Evolutionary conservation across 139 green algal species (phyloP).

Genomic region (Chlorella sp.): DNA sequence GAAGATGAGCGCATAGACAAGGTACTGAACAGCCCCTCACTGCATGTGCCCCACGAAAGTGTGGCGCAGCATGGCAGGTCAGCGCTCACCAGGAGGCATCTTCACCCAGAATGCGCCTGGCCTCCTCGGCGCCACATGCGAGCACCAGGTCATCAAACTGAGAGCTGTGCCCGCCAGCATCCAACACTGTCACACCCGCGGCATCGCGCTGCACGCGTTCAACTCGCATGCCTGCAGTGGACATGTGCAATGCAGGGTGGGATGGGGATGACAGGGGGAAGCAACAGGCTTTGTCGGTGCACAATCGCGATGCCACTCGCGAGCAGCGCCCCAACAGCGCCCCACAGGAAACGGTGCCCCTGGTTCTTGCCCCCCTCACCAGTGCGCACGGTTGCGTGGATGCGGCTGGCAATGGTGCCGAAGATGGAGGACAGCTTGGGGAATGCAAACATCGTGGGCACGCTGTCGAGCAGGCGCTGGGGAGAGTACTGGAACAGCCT

Average conservation of each 20-base stretch:
- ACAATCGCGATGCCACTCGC: neutral
- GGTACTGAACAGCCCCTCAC: neutral
- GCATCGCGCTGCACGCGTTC: slow-evolving; percentile 9
- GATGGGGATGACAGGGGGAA: too few species aligned
- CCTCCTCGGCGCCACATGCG: slow-evolving; percentile 66
- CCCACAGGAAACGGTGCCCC: too few species aligned
- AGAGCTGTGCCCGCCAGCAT: neutral
- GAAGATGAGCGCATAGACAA: neutral
- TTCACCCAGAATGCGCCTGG: slow-evolving; percentile 48
- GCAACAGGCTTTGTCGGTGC: too few species aligned
- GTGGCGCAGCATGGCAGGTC: neutral
- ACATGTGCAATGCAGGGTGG: neutral
- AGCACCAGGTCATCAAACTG: slow-evolving; percentile 76
- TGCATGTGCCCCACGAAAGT: neutral
- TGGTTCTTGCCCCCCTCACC: too few species aligned
- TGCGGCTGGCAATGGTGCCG: slow-evolving; percentile 45
- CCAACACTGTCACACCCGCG: neutral
- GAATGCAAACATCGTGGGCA: slow-evolving; percentile 79
- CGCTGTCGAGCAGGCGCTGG: slow-evolving; percentile 62
- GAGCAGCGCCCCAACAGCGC: neutral
- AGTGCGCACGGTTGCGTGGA: slow-evolving; percentile 42
- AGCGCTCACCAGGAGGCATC: slow-evolving; percentile 39
- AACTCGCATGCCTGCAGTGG: slow-evolving; percentile 3
- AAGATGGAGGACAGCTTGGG: slow-evolving; percentile 62
- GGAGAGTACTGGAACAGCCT: slow-evolving; percentile 75